Conservation (phyloP, 768 basidiomycete species). For the Suillus placidus region DNA sequence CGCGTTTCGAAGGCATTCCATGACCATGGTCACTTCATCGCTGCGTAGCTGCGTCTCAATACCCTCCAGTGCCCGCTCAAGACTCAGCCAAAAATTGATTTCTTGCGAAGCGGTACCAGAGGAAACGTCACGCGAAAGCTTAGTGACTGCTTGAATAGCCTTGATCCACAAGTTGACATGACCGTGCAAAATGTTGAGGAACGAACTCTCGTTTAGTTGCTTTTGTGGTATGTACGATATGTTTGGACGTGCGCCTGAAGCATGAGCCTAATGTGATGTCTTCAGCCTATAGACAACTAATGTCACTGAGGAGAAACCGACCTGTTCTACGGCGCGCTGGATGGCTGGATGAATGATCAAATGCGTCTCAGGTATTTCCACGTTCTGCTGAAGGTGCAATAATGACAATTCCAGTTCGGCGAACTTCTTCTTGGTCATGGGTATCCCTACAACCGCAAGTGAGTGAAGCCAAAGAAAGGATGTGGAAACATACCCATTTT, state of each 20-base stretch:
- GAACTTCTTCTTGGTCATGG: constrained; percentile 99
- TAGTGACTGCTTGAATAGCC: constrained; percentile 94
- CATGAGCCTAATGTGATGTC: constrained; percentile 46
- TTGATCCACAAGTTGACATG: constrained; percentile 99
- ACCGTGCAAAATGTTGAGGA: constrained; percentile 90
- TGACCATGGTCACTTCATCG: constrained; percentile 90
- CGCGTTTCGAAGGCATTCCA: constrained; percentile 93
- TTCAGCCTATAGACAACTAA: constrained; percentile 16
- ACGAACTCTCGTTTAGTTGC: constrained; percentile 81
- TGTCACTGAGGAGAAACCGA: constrained; percentile 10
- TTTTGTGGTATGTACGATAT: constrained; percentile 75
- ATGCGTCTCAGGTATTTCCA: constrained; percentile 97
- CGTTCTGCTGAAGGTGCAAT: constrained; percentile 96
- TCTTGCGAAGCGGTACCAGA: constrained; percentile 98
- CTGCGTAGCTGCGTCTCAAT: constrained; percentile 91
- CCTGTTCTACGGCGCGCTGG: constrained; percentile 82
- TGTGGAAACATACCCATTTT: constrained; percentile 67
- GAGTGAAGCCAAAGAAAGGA: constrained; percentile 8
- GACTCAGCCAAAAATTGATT: constrained; percentile 97
- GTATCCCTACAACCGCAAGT: constrained; percentile 60
- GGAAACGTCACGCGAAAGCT: constrained; percentile 89
- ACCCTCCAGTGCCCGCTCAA: constrained; percentile 90
- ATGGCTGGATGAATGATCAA: constrained; percentile 90
- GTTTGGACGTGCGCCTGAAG: constrained; percentile 62
- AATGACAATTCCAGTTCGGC: constrained; percentile 95